Evolutionary conservation across 108 stramenopile genomes (phyloP).

Genomic region (Aurantiochytrium sp.): DNA sequence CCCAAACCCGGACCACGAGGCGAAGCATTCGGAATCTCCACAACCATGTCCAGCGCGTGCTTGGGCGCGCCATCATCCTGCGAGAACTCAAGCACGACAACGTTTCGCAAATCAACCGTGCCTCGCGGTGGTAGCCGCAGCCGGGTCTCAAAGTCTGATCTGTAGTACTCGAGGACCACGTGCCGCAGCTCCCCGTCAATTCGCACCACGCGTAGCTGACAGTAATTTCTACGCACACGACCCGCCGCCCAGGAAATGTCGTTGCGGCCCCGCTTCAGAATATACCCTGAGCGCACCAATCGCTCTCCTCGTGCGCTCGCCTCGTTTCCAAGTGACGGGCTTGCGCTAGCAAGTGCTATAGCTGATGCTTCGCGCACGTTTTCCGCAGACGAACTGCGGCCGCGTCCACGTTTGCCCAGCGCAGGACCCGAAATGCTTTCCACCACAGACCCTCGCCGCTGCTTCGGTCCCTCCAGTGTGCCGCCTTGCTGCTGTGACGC

Average conservation of each 20-base stretch:
- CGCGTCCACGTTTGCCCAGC: too few relatives aligned
- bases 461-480: too few relatives aligned
- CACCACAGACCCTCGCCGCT: too few relatives aligned
- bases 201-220: not conserved
- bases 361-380: not conserved
- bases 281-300: not conserved
- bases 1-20: not conserved
- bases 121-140: not conserved
- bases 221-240: not conserved
- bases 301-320: not conserved
- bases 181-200: not conserved
- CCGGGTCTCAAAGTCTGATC: not conserved
- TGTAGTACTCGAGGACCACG: not conserved
- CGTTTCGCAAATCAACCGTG: not conserved
- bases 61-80: not conserved
- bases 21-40: not conserved
- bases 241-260: conserved; percentile 4
- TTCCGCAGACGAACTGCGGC: too few relatives aligned
- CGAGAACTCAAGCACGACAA: not conserved
- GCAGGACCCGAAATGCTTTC: too few relatives aligned
- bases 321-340: not conserved
- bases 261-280: not conserved
- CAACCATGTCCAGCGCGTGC: not conserved
- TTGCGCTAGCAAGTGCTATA: not conserved
- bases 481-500: too few relatives aligned